Evolutionary conservation across 2,329 filamentous ascomycete genomes (phyloP).

Genomic region (Gremmenia infestans): DNA sequence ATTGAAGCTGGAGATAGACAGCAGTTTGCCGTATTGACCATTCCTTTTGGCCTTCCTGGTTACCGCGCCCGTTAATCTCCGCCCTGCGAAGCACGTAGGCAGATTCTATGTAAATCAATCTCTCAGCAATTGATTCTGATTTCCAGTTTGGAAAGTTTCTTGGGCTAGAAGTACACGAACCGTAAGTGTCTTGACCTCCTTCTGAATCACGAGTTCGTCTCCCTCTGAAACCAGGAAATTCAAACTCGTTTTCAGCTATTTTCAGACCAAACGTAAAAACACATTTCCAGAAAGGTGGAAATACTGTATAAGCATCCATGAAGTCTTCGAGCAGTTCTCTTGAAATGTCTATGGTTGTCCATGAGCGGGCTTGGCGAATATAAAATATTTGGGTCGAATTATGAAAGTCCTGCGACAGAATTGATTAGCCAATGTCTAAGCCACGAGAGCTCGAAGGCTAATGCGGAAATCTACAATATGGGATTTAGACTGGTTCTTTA

Average conservation of each 20-base stretch:
- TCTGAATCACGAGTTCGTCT: not conserved
- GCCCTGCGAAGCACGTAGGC: conserved; percentile 18
- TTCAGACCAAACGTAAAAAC: conserved; percentile 21
- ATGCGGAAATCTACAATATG: not conserved
- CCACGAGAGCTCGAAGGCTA: not conserved
- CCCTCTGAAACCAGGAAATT: conserved; percentile 15
- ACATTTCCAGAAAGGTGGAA: conserved; percentile 17
- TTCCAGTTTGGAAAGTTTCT: not conserved
- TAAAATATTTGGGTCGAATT: conserved; percentile 14
- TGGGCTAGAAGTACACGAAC: not conserved
- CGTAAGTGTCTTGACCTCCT: not conserved
- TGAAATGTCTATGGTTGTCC: conserved; percentile 15
- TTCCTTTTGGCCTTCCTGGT: conserved; percentile 5
- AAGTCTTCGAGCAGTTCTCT: conserved; percentile 11
- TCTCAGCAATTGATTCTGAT: not conserved
- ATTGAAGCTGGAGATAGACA: conserved; percentile 29
- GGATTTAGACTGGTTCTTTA: not conserved
- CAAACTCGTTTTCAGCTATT: conserved; percentile 19
- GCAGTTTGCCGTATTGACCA: conserved; percentile 37
- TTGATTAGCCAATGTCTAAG: not conserved
- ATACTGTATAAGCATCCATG: conserved; percentile 8
- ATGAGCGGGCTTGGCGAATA: conserved; percentile 14
- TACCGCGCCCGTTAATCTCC: conserved; percentile 12
- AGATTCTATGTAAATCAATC: conserved; percentile 4
- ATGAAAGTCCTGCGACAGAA: not conserved